These are phyloP conservation scores for Blastobotrys aristatus DNA, from an alignment of 1,139 yeast genomes.

Conservation along the genomic window DNA sequence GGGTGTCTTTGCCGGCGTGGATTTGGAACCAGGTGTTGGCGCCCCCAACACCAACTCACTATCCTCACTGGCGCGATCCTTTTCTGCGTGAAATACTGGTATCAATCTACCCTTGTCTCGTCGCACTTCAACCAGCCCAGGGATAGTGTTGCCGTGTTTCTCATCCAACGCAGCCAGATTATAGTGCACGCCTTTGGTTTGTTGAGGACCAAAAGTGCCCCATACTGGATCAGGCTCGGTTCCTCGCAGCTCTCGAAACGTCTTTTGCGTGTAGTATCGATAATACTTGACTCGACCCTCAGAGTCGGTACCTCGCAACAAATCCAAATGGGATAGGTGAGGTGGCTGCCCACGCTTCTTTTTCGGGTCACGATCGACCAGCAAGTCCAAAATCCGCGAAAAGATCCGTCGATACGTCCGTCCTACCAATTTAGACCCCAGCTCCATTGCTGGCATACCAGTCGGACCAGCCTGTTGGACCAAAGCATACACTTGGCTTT, in stretches of 20 bases:
- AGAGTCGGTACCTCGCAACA: constrained; percentile 64
- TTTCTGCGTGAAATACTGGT: constrained; percentile 25
- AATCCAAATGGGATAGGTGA: constrained; percentile 36
- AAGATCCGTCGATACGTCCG: constrained; percentile 46
- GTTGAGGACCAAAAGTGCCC: constrained; percentile 6
- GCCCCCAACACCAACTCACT: constrained; percentile 5
- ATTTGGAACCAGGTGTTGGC: background rate
- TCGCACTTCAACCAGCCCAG: constrained; percentile 25
- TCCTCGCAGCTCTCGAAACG: constrained; percentile 29
- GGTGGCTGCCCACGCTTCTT: constrained; percentile 28
- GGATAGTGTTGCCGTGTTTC: constrained; percentile 22
- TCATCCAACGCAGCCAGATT: constrained; percentile 22
- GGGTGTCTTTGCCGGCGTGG: constrained; percentile 3
- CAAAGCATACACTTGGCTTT: constrained; percentile 54
- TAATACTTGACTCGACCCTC: constrained; percentile 70
- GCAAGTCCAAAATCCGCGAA: constrained; percentile 46
- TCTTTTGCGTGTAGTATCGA: constrained; percentile 53
- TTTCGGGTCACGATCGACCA: constrained; percentile 31
- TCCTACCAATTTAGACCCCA: constrained; percentile 51
- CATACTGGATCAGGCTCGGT: constrained; percentile 6
- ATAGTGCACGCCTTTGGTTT: constrained; percentile 8
- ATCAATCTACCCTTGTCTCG: constrained; percentile 18
- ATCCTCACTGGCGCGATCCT: constrained; percentile 3
- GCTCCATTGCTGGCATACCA: constrained; percentile 57
- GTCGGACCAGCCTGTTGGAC: constrained; percentile 38